Evolutionary conservation across 164 flowering plant genomes (phyloP).

Genomic region (Sedum album): DNA sequence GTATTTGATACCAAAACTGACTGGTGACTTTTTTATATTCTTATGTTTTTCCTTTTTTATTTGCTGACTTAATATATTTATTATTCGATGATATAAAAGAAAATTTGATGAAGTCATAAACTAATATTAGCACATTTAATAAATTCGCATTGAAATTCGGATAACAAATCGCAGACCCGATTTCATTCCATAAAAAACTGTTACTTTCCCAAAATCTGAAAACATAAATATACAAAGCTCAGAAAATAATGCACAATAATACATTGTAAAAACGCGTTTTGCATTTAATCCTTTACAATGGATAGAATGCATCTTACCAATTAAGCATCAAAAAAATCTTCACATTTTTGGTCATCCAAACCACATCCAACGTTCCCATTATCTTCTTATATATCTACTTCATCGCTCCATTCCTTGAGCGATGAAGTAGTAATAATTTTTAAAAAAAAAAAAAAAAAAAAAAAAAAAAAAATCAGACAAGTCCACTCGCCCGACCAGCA

Average conservation of each 20-base stretch:
- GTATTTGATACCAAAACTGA: no score
- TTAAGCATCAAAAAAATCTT: background rate
- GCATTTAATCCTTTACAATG: background rate
- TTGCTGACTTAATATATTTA: no score
- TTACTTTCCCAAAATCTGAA: background rate
- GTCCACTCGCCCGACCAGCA: background rate
- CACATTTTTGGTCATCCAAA: background rate
- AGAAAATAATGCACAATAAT: background rate
- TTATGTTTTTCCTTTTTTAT: no score
- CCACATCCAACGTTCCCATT: background rate
- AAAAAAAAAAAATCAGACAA: background rate
- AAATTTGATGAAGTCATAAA: background rate
- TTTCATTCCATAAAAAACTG: background rate
- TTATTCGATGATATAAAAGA: no score
- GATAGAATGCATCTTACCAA: background rate
- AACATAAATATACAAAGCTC: background rate
- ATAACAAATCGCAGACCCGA: background rate
- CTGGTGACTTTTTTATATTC: no score
- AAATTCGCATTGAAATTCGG: background rate
- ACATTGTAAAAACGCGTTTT: slow-evolving; percentile 5
- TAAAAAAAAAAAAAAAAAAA: no score
- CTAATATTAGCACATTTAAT: background rate
- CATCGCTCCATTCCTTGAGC: no score
- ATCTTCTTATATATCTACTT: background rate
- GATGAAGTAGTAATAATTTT: no score